Conservation (phyloP, 495 filamentous ascomycete genomes). For the Penicillium nucicola region DNA sequence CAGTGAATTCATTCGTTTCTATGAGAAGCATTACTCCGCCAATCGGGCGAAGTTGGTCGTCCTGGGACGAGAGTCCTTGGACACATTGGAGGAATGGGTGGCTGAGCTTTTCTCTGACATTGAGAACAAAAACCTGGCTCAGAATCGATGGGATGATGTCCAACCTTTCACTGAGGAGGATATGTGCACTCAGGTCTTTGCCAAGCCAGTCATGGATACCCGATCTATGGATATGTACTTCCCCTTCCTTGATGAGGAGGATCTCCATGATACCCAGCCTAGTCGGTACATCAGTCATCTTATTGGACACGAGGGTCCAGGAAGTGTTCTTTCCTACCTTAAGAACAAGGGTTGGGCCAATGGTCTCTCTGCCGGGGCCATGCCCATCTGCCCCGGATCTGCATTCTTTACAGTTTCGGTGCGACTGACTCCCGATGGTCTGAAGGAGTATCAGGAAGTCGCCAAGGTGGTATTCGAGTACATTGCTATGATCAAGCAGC, state of each 20-base stretch:
- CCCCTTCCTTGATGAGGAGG: conserved; percentile 85
- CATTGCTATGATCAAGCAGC: conserved; percentile 78
- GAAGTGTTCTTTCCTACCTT: conserved; percentile 91
- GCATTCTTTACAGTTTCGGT: conserved; percentile 80
- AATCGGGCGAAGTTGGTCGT: conserved; percentile 96
- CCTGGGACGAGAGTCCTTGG: conserved; percentile 81
- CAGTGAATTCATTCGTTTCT: conserved; percentile 92
- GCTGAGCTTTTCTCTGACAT: conserved; percentile 80
- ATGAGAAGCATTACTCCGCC: conserved; percentile 87
- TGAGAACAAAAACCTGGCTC: conserved; percentile 77
- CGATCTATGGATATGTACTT: conserved; percentile 82
- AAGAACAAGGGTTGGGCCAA: conserved; percentile 97
- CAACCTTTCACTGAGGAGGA: conserved; percentile 65
- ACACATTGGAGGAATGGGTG: conserved; percentile 86
- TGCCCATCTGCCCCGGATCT: conserved; percentile 74
- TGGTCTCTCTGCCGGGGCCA: conserved; percentile 74
- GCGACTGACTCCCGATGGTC: conserved; percentile 79
- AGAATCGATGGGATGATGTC: conserved; percentile 77
- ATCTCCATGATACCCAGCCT: conserved; percentile 77
- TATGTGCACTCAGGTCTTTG: conserved; percentile 79
- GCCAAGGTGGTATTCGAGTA: conserved; percentile 92
- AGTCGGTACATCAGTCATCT: conserved; percentile 89
- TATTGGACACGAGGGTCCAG: conserved; percentile 95
- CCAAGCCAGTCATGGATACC: conserved; percentile 94
- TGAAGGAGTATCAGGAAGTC: conserved; percentile 83